Percentiles rank a stretch among this genome's conserved stretches.
Conservation (phyloP, 345 rosid species). For the Draba incana region DNA sequence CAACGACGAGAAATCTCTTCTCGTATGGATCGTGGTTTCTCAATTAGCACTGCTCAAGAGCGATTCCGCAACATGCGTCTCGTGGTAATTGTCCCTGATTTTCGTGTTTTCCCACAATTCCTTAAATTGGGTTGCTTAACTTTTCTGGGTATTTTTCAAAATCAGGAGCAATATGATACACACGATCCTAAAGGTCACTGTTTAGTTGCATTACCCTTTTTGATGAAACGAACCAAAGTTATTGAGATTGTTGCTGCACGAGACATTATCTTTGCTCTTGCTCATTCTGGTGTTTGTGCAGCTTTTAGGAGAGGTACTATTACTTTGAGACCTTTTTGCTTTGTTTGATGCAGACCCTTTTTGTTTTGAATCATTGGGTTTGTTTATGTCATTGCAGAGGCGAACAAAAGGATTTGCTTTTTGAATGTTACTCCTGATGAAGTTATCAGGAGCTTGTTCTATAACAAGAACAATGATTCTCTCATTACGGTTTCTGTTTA, state of each 20-base stretch:
- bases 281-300: slow-evolving; percentile 87
- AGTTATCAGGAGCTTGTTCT: slow-evolving; percentile 80
- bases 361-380: neutral
- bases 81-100: slow-evolving; percentile 35
- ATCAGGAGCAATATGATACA: slow-evolving; percentile 84
- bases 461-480: slow-evolving; percentile 89
- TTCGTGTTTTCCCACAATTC: neutral
- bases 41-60: slow-evolving; percentile 79
- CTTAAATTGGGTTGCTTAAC: neutral
- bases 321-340: neutral
- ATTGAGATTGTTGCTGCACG: slow-evolving; percentile 91
- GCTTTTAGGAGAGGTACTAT: slow-evolving; percentile 81
- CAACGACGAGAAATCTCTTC: slow-evolving; percentile 84
- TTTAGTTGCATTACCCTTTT: slow-evolving; percentile 63
- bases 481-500: slow-evolving; percentile 91
- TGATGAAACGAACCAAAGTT: slow-evolving; percentile 79
- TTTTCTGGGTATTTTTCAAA: too few species aligned
- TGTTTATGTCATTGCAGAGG: slow-evolving; percentile 49
- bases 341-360: slow-evolving; percentile 58
- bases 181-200: slow-evolving; percentile 84
- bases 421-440: slow-evolving; percentile 84
- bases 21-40: slow-evolving; percentile 73
- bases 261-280: slow-evolving; percentile 86
- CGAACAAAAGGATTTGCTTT: slow-evolving; percentile 78
- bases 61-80: slow-evolving; percentile 86